Percentiles rank a stretch among this genome's conserved stretches.
Evolutionary conservation across 2,329 filamentous ascomycete genomes (phyloP).

Genomic region (Pestalotiopsis sp.): DNA sequence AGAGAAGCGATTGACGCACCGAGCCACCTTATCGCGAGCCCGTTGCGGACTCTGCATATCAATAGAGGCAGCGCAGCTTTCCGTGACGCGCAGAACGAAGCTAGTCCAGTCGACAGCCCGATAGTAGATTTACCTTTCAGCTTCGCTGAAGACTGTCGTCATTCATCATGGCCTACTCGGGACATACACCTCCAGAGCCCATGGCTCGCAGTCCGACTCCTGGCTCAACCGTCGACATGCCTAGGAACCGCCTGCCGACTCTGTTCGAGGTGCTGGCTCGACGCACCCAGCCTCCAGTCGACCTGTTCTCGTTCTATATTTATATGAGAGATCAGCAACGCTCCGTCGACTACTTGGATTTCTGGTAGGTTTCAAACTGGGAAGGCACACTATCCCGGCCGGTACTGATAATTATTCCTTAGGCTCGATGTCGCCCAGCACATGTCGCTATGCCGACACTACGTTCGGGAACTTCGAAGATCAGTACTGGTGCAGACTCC

Average conservation of each 20-base stretch:
- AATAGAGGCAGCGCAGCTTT: background rate
- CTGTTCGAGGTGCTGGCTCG: constrained; percentile 95
- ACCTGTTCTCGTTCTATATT: constrained; percentile 98
- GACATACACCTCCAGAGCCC: constrained; percentile 19
- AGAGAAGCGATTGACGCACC: background rate
- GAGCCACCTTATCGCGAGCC: background rate
- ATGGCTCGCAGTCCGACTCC: constrained; percentile 50
- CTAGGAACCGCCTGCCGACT: constrained; percentile 85
- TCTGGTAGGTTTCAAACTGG: constrained; percentile 67
- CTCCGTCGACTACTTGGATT: constrained; percentile 96
- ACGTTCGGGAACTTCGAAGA: constrained; percentile 90
- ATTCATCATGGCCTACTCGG: constrained; percentile 38
- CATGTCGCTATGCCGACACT: constrained; percentile 96
- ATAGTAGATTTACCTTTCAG: background rate
- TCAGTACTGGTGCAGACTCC: constrained; percentile 93
- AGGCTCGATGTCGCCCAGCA: constrained; percentile 99
- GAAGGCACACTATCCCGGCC: background rate
- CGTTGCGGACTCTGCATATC: background rate
- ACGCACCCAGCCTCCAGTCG: constrained; percentile 91
- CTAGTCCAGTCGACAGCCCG: background rate
- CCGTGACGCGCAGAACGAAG: background rate
- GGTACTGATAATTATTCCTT: constrained; percentile 8
- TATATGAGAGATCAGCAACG: constrained; percentile 99
- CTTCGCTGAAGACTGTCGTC: background rate
- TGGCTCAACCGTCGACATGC: constrained; percentile 53